Percentiles rank a stretch among this genome's conserved stretches.
These are phyloP conservation scores for Colletotrichum sansevieriae DNA, from an alignment of 2,329 filamentous ascomycete genomes.

Conservation along the genomic window DNA sequence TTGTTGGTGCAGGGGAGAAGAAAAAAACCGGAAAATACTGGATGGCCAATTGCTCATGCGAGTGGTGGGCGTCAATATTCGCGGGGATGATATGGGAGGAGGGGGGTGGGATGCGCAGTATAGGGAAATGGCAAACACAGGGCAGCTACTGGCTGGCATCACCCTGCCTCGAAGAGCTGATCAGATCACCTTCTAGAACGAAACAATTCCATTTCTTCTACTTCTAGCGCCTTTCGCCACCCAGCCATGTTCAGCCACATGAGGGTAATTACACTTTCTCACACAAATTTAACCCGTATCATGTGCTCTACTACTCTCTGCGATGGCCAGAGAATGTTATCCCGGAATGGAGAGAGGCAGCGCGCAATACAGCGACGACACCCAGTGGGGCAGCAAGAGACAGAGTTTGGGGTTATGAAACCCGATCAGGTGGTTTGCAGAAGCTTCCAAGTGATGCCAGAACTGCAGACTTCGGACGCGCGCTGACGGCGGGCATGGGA, in stretches of 20 bases:
- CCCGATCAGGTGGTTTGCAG: conserved; percentile 26
- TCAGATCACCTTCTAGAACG: conserved; percentile 36
- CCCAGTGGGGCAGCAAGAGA: conserved; percentile 19
- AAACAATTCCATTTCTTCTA: conserved; percentile 22
- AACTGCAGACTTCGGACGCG: conserved; percentile 15
- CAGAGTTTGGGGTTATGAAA: conserved; percentile 39
- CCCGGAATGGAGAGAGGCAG: conserved; percentile 5
- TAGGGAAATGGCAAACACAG: conserved; percentile 1
- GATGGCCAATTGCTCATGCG: conserved; percentile 2
- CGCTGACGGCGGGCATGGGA: conserved; percentile 11
- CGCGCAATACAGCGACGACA: not conserved
- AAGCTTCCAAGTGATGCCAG: conserved; percentile 17
- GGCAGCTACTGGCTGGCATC: conserved; percentile 25
- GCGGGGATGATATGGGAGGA: conserved; percentile 20
- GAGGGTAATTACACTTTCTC: no score
- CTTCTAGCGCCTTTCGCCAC: no score
- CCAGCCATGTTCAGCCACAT: no score
- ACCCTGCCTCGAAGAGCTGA: conserved; percentile 22
- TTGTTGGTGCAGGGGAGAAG: conserved; percentile 29
- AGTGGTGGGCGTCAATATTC: conserved; percentile 24
- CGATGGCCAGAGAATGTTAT: not conserved
- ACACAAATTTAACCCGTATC: no score
- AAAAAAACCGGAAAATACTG: not conserved
- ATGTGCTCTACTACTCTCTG: not conserved
- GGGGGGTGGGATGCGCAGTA: conserved; percentile 16